phyloP scores from a whole-genome alignment of 257 asterid species.

The Solanum medicagineum region DNA sequence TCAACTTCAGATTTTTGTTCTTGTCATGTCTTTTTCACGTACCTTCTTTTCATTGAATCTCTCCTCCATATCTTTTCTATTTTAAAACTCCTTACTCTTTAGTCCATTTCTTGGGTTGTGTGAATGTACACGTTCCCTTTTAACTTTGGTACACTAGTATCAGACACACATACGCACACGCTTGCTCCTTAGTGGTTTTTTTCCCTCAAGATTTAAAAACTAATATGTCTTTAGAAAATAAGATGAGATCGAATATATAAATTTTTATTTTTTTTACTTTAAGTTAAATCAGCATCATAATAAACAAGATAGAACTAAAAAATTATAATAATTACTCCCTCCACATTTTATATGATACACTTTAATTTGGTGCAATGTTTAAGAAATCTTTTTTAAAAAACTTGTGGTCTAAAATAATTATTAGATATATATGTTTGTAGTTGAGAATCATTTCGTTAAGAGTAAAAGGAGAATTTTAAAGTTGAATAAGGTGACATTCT shows the following conservation, averaged over 20 bases:
- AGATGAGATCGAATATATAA: background rate
- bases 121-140: background rate
- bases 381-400: too few relatives aligned
- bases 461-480: too few relatives aligned
- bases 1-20: background rate
- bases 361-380: too few relatives aligned
- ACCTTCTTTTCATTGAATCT: background rate
- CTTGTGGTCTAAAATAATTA: too few relatives aligned
- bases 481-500: too few relatives aligned
- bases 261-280: too few relatives aligned
- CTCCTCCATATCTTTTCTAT: background rate
- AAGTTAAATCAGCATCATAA: too few relatives aligned
- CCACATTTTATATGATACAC: too few relatives aligned
- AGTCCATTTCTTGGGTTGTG: background rate
- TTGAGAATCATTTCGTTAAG: too few relatives aligned
- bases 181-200: background rate
- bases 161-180: constrained; percentile 2
- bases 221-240: background rate
- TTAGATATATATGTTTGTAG: too few relatives aligned
- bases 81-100: background rate
- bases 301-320: too few relatives aligned
- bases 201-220: background rate
- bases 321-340: too few relatives aligned
- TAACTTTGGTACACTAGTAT: background rate
- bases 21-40: background rate